Base-by-base conservation (phyloP, 805 yeast species). In the Kuraishia capsulata region DNA sequence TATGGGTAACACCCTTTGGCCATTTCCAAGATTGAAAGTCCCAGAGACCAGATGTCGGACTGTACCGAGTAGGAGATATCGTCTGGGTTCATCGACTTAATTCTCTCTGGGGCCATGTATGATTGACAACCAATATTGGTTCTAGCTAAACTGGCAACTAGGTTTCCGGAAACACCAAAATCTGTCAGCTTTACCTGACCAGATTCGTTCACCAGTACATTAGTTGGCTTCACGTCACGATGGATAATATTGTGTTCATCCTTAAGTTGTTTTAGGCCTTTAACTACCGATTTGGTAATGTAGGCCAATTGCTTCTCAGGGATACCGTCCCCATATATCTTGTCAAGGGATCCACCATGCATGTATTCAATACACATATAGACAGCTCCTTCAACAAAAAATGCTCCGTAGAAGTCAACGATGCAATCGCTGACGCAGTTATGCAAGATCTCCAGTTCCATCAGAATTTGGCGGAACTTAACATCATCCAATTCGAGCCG, bases 101-200 rank as follows among this genome's bases (percentile, higher is more conserved):
- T 92, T 53, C 98, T 73, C 56, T 90, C 98, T 1, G 98, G 98
- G 1, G 97, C 97, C 97, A 92, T 92, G 59, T 90, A 90, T 1
- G 95, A 83, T 61, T 92, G 98, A 61, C 98, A 90, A 4, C 98
- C 98, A 47, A 90, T 87, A 50, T 92, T 90, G 0, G 98, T 90
- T 51, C 87, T 79, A 13, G 97, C 97, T 50, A 90, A 68, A 0
- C 96, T 86, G 2, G 97, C 96, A 18, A 92, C 97, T 44, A 90
- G 65, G 53, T 90, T 90, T 16, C 97, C 97, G 39, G 88, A 76
- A 18, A 90, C 98, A 38, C 98, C 98, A 59, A 90, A 90, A 62
- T 90, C 98, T 64, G 96, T 87, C 21, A 90, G 65, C 57, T 90
- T 90, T 28, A 90, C 83, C 43, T 81, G 79, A n/a, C 98, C 98